Evolutionary conservation across 768 basidiomycete species (phyloP).

Genomic region (Favolaschia claudopus): DNA sequence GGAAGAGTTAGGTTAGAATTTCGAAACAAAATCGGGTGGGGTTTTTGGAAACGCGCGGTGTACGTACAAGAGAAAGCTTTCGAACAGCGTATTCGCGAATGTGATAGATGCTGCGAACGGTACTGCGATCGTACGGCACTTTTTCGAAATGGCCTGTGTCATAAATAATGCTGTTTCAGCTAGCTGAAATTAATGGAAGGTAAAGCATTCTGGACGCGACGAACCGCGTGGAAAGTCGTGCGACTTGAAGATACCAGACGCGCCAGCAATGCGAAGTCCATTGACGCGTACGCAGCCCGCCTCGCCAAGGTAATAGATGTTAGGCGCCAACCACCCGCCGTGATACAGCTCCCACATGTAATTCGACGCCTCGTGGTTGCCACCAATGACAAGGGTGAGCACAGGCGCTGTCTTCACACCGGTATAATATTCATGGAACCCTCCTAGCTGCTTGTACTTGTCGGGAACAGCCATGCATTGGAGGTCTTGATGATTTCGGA

Average conservation of each 20-base stretch:
- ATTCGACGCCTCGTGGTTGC: slow-evolving; percentile 97
- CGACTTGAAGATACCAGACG: slow-evolving; percentile 91
- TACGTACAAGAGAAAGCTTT: slow-evolving; percentile 74
- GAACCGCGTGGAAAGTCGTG: slow-evolving; percentile 78
- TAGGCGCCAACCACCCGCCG: slow-evolving; percentile 96
- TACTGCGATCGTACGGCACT: slow-evolving; percentile 79
- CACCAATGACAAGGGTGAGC: slow-evolving; percentile 93
- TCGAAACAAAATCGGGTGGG: no score
- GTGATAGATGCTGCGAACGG: slow-evolving; percentile 91
- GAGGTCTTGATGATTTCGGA: slow-evolving; percentile 85
- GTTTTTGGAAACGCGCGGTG: not conserved
- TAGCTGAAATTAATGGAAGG: not conserved
- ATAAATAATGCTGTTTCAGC: slow-evolving; percentile 1
- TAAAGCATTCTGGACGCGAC: no score
- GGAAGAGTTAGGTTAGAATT: not conserved
- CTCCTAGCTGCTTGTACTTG: slow-evolving; percentile 86
- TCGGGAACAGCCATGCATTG: slow-evolving; percentile 90
- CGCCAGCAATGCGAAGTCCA: slow-evolving; percentile 89
- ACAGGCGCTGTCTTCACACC: slow-evolving; percentile 84
- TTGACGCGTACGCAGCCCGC: slow-evolving; percentile 90
- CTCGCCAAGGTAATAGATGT: slow-evolving; percentile 95
- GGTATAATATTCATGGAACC: slow-evolving; percentile 91
- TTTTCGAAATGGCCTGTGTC: slow-evolving; percentile 83
- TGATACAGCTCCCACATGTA: slow-evolving; percentile 98
- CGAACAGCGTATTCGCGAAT: slow-evolving; percentile 86